Percentiles rank a stretch among this genome's conserved stretches.
These are phyloP conservation scores for Arabidopsis suecica DNA, from an alignment of 345 rosid genomes.

Conservation along the genomic window DNA sequence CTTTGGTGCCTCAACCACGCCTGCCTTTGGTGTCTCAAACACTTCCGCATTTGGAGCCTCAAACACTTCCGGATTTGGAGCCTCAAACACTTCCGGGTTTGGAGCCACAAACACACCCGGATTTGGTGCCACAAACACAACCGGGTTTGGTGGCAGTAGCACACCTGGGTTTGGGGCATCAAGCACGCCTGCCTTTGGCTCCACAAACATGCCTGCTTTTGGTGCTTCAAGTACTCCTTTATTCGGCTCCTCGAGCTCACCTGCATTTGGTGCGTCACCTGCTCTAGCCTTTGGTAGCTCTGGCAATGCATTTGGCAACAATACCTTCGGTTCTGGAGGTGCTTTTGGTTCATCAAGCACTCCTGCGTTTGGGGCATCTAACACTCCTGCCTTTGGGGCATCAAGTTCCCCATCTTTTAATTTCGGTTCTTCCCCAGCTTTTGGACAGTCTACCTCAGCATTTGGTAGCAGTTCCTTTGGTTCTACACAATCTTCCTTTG, in stretches of 20 bases:
- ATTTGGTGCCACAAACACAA: conserved; percentile 49
- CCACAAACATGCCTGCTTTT: conserved; percentile 54
- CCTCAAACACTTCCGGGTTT: conserved; percentile 53
- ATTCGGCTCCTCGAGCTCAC: background rate
- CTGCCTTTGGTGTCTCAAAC: conserved; percentile 55
- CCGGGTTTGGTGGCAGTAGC: conserved; percentile 53
- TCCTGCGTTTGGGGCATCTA: conserved; percentile 48
- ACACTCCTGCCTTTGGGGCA: conserved; percentile 60
- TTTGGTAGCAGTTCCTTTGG: conserved; percentile 74
- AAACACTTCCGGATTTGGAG: conserved; percentile 55
- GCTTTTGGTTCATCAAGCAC: conserved; percentile 52
- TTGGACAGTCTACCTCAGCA: conserved; percentile 74
- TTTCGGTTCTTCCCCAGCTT: conserved; percentile 70
- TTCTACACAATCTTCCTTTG: conserved; percentile 61
- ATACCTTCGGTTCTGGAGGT: conserved; percentile 55
- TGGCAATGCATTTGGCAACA: conserved; percentile 54
- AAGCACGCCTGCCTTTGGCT: conserved; percentile 49
- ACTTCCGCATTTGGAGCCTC: conserved; percentile 61
- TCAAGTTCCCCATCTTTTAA: conserved; percentile 62
- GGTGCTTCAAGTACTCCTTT: conserved; percentile 40
- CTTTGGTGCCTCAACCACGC: conserved; percentile 57
- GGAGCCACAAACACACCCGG: conserved; percentile 55
- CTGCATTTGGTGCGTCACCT: conserved; percentile 45
- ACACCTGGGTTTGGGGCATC: conserved; percentile 58
- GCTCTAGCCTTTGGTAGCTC: conserved; percentile 50